These are phyloP conservation scores for Persicaria tinctoria DNA, from an alignment of 148 eudicot genomes.

Conservation along the genomic window DNA sequence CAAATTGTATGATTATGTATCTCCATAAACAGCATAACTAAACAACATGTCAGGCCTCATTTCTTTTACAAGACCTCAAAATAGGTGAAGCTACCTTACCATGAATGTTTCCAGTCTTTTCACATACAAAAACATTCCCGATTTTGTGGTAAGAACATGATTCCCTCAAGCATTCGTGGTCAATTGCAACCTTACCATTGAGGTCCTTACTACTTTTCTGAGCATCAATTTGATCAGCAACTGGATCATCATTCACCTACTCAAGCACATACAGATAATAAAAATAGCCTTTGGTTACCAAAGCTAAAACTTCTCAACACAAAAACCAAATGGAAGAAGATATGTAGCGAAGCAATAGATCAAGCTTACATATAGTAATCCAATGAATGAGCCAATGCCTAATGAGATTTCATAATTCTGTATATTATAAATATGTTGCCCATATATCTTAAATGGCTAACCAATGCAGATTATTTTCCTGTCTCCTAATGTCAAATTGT, in stretches of 20 bases:
- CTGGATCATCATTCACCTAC: conserved; percentile 79
- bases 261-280: conserved; percentile 9
- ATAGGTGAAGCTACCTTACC: conserved; percentile 36
- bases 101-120: conserved; percentile 91
- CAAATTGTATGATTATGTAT: neutral
- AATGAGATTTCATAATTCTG: neutral
- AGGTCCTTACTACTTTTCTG: conserved; percentile 88
- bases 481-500: neutral
- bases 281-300: neutral
- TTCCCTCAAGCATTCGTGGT: conserved; percentile 86
- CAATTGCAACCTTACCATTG: conserved; percentile 53
- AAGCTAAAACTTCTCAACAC: neutral
- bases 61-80: neutral
- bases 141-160: conserved; percentile 79
- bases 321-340: neutral
- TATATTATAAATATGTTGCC: neutral
- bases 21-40: neutral
- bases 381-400: neutral
- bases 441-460: neutral
- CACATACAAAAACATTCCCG: conserved; percentile 91
- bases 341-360: neutral
- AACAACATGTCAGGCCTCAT: neutral
- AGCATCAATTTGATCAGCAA: conserved; percentile 83
- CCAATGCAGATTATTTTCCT: neutral
- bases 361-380: neutral